Evolutionary conservation across 2,329 filamentous ascomycete genomes (phyloP), one percentile per base, ranked within the genome.

Genomic region (Phoma sp.): DNA sequence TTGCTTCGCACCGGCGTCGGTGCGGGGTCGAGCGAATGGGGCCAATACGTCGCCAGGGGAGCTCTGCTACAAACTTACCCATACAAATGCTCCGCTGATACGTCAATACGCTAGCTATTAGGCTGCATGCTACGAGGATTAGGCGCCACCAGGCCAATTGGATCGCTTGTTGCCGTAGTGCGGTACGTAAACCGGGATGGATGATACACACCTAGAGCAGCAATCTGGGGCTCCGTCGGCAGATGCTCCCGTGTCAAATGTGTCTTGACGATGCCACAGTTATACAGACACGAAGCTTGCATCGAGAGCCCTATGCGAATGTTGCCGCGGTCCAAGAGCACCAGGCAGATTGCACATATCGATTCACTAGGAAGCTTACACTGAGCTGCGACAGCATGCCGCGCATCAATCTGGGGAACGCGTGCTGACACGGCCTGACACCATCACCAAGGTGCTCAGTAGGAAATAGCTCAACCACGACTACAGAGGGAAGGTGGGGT

Each of bases 11-110:
- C 57, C 56, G 64, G 58, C 49, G 56, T 60, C 55, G 61, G 67
- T 71, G 71, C 71, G 72, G 72, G 72, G 70, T 72, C 56, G 50
- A 63, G 65, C 72, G 67, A 73, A 73, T 74, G 50, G 62, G 62
- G 57, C 65, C 48, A 55, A 57, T 57, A 44, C 60, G 60, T 51
- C 63, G 62, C 61, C 59, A 59, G 60, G 55, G 54, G 54, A 55
- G 46, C 52, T 46, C 37, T 49, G 35, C 48, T 40, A 27, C 44
- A 38, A 47, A 41, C 53, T 57, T 57, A 53, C 49, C 53, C 52
- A 52, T 47, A 53, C 46, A 47, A 50, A 38, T 54, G 48, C 30
- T 44, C 47, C 47, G 38, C 44, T 44, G 44, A 52, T 57, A 44
- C 56, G 39, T 56, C 51, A 53, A 60, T 51, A 59, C 60, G 55